Conservation (phyloP, 2,329 filamentous ascomycete species). For the Stachybotrys elegans region DNA sequence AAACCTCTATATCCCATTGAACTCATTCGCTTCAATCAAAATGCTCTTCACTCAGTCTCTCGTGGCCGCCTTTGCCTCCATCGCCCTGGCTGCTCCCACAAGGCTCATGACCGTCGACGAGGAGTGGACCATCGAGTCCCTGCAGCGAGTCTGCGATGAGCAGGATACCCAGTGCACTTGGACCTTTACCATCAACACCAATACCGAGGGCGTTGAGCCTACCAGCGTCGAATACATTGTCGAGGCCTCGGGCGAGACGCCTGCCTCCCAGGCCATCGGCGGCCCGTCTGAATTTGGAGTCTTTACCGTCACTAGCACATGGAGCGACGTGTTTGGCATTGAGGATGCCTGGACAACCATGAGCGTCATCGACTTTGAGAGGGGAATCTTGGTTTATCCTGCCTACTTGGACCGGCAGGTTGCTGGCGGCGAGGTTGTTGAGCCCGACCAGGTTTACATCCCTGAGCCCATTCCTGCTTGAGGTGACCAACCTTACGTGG, state of each 20-base stretch:
- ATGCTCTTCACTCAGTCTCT: neutral
- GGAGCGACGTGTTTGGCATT: neutral
- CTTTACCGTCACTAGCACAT: neutral
- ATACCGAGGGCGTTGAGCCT: neutral
- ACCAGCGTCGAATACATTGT: neutral
- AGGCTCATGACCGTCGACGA: neutral
- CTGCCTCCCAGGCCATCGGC: neutral
- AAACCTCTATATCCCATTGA: no score
- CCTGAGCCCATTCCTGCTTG: neutral
- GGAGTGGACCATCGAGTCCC: slow-evolving; percentile 1
- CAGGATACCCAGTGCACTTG: neutral
- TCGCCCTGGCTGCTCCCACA: neutral
- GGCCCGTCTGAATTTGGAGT: neutral
- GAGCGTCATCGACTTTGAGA: neutral
- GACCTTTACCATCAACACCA: neutral
- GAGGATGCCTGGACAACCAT: neutral
- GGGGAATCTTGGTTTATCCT: neutral
- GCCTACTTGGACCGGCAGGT: neutral
- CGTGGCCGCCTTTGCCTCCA: neutral
- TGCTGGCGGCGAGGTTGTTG: neutral
- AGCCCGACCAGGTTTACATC: neutral
- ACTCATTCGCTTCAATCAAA: no score
- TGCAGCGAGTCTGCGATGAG: neutral
- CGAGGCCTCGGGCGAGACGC: neutral
- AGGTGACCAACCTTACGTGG: no score